Percentiles rank a stretch among this genome's conserved stretches.
Evolutionary conservation across 1,139 yeast genomes (phyloP).

Genomic region (Candida gigantensis): DNA sequence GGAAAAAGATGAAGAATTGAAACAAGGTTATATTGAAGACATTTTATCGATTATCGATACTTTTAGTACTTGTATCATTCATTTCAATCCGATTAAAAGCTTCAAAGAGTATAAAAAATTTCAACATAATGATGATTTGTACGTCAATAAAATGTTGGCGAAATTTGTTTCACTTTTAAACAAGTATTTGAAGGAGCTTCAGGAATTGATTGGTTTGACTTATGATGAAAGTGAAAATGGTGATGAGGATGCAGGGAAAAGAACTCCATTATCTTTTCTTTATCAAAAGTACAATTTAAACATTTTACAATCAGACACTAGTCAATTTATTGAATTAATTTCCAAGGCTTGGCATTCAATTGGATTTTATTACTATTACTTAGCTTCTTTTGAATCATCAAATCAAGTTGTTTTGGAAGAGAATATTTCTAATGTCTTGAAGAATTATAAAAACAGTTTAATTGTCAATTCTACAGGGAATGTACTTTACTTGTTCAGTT

Average conservation of each 20-base stretch:
- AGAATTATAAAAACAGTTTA: conserved; percentile 37
- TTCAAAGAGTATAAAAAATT: conserved; percentile 25
- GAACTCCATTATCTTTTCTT: conserved; percentile 35
- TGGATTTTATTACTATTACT: conserved; percentile 35
- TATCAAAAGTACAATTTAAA: conserved; percentile 40
- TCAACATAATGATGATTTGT: conserved; percentile 25
- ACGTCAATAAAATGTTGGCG: conserved; percentile 24
- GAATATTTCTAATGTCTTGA: conserved; percentile 21
- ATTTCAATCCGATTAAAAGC: conserved; percentile 41
- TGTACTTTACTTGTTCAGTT: conserved; percentile 31
- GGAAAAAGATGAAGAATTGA: conserved; percentile 36
- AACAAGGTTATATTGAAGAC: conserved; percentile 34
- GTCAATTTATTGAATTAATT: conserved; percentile 31
- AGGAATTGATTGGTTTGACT: conserved; percentile 26
- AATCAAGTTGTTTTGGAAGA: conserved; percentile 20
- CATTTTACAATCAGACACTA: conserved; percentile 30
- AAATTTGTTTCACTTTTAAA: conserved; percentile 22
- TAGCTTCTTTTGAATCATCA: conserved; percentile 31
- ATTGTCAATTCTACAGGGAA: conserved; percentile 44
- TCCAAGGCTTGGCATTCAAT: conserved; percentile 43
- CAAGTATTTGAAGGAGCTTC: conserved; percentile 26
- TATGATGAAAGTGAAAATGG: conserved; percentile 26
- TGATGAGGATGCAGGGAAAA: conserved; percentile 14
- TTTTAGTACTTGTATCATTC: conserved; percentile 34
- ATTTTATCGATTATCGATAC: conserved; percentile 39